Conservation (phyloP, 345 rosid species). For the Syzygium oleosum region DNA sequence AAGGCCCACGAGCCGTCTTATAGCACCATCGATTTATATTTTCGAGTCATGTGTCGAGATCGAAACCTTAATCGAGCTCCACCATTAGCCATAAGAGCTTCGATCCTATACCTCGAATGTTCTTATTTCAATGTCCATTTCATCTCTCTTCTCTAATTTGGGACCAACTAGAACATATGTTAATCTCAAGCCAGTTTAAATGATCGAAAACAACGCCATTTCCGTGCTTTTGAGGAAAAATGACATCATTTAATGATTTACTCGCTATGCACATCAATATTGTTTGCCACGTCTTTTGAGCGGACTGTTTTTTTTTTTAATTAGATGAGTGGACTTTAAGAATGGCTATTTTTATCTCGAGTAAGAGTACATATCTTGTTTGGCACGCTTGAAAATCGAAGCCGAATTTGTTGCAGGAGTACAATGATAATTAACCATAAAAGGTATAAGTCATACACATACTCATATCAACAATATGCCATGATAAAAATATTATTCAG, state of each 20-base stretch:
- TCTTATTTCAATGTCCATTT: neutral
- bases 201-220: too few relatives aligned
- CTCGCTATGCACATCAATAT: too few relatives aligned
- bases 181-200: neutral
- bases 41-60: neutral
- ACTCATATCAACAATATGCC: neutral
- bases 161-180: neutral
- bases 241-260: too few relatives aligned
- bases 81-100: neutral
- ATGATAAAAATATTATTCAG: neutral
- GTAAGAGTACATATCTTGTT: neutral
- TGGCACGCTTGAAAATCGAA: neutral
- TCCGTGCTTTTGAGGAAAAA: too few relatives aligned
- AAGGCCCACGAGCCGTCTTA: neutral
- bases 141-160: neutral
- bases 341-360: too few relatives aligned
- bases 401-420: neutral
- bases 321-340: too few relatives aligned
- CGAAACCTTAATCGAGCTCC: neutral
- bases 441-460: neutral
- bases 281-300: too few relatives aligned
- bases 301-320: too few relatives aligned
- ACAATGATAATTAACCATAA: neutral
- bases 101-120: neutral
- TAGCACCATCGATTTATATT: neutral